Conservation (phyloP, 1,139 yeast genomes). For the Saccharomycopsis hybrid region DNA sequence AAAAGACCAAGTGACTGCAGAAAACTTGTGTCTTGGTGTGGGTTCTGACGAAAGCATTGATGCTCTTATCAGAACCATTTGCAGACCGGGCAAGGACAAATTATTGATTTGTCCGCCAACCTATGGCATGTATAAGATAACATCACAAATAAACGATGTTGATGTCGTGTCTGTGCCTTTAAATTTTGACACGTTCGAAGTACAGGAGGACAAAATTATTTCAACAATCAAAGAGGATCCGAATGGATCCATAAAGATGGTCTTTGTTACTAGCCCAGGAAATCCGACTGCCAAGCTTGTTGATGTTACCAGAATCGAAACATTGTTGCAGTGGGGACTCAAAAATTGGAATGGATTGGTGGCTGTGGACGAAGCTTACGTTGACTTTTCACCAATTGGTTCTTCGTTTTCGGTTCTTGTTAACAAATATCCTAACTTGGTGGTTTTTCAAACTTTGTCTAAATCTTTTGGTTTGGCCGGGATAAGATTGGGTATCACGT, state of each 20-base stretch:
- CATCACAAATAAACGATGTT: conserved; percentile 86
- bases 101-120: conserved; percentile 90
- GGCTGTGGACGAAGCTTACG: conserved; percentile 90
- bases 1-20: conserved; percentile 35
- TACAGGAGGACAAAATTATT: conserved; percentile 52
- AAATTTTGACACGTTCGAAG: conserved; percentile 55
- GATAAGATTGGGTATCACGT: conserved; percentile 80
- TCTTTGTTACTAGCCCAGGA: conserved; percentile 96
- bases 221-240: conserved; percentile 26
- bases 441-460: conserved; percentile 86
- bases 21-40: conserved; percentile 85
- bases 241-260: conserved; percentile 44
- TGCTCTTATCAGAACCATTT: conserved; percentile 74
- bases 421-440: conserved; percentile 72
- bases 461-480: conserved; percentile 97
- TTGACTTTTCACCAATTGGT: conserved; percentile 69
- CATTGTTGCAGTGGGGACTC: conserved; percentile 41
- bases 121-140: conserved; percentile 92
- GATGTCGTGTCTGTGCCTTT: conserved; percentile 68
- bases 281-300: conserved; percentile 83
- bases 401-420: conserved; percentile 78
- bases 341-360: conserved; percentile 67
- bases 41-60: conserved; percentile 97
- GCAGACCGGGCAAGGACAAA: conserved; percentile 78
- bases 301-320: conserved; percentile 41